A percentile compares a stretch with the other conserved stretches of the same genome.
Evolutionary conservation across 805 yeast genomes (phyloP).

Genomic region (Schwanniomyces vanrijiae): DNA sequence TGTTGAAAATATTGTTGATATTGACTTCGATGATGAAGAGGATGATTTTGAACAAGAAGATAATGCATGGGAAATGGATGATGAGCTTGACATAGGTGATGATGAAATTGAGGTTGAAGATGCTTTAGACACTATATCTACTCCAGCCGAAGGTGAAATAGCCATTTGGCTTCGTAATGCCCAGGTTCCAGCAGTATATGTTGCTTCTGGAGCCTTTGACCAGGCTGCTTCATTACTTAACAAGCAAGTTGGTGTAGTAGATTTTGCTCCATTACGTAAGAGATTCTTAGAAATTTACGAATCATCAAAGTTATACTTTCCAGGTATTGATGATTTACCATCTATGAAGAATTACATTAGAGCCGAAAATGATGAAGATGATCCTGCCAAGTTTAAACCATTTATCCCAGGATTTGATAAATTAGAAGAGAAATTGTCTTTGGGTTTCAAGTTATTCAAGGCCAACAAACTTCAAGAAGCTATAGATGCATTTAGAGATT

Average conservation of each 20-base stretch:
- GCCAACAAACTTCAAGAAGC: slow-evolving; percentile 83
- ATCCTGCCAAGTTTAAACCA: slow-evolving; percentile 52
- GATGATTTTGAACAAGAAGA: slow-evolving; percentile 57
- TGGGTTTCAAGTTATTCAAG: slow-evolving; percentile 81
- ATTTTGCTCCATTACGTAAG: slow-evolving; percentile 83
- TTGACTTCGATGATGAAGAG: slow-evolving; percentile 36
- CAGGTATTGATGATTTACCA: slow-evolving; percentile 73
- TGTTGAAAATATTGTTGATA: slow-evolving; percentile 15
- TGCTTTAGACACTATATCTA: slow-evolving; percentile 19
- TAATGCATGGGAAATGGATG: slow-evolving; percentile 82
- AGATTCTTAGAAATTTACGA: slow-evolving; percentile 85
- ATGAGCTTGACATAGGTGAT: slow-evolving; percentile 67
- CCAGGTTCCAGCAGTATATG: slow-evolving; percentile 85
- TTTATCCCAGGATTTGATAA: slow-evolving; percentile 70
- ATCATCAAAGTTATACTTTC: slow-evolving; percentile 71
- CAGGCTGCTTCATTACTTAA: slow-evolving; percentile 90
- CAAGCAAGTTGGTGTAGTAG: slow-evolving; percentile 83
- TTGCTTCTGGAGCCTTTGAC: slow-evolving; percentile 95
- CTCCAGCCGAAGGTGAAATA: slow-evolving; percentile 55
- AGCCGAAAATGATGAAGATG: slow-evolving; percentile 59
- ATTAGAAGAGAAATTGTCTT: slow-evolving; percentile 59
- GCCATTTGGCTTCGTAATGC: slow-evolving; percentile 86
- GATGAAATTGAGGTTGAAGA: slow-evolving; percentile 38
- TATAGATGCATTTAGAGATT: slow-evolving; percentile 71
- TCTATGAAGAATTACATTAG: slow-evolving; percentile 70